These are phyloP conservation scores for Fomitiporia mediterranea DNA, from an alignment of 1,284 basidiomycete genomes.

Conservation along the genomic window DNA sequence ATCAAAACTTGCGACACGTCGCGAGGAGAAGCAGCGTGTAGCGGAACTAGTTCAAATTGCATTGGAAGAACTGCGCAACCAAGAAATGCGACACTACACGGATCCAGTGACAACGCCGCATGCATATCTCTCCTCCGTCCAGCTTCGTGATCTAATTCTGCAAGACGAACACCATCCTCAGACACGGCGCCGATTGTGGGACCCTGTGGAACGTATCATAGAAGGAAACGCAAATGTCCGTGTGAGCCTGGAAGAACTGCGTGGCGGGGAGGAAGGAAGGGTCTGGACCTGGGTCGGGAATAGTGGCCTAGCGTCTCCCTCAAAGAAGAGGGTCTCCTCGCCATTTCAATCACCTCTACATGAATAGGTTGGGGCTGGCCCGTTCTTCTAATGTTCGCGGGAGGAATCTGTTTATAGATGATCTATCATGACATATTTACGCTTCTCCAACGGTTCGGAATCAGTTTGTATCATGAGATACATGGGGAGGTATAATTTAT, in stretches of 20 bases:
- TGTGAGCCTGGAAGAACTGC: slow-evolving; percentile 81
- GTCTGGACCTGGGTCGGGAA: slow-evolving; percentile 81
- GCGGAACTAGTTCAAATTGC: slow-evolving; percentile 76
- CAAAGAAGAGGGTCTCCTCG: slow-evolving; percentile 16
- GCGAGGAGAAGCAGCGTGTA: slow-evolving; percentile 66
- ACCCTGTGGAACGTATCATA: slow-evolving; percentile 80
- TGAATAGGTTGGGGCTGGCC: slow-evolving; percentile 1
- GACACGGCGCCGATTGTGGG: slow-evolving; percentile 75
- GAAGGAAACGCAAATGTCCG: slow-evolving; percentile 95
- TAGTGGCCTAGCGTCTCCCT: slow-evolving; percentile 30
- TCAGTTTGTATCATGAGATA: background rate
- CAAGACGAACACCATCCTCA: slow-evolving; percentile 75
- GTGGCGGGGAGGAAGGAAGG: slow-evolving; percentile 82
- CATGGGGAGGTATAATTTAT: background rate
- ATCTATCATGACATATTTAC: background rate
- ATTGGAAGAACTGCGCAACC: slow-evolving; percentile 78
- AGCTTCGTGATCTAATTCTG: slow-evolving; percentile 87
- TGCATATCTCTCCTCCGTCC: slow-evolving; percentile 82
- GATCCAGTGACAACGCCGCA: slow-evolving; percentile 78
- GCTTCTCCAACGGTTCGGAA: background rate
- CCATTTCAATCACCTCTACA: slow-evolving; percentile 9
- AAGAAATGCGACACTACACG: slow-evolving; percentile 80
- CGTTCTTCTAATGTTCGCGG: background rate
- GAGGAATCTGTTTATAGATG: slow-evolving; percentile 4
- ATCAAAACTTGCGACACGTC: slow-evolving; percentile 44